A percentile compares a stretch with the other conserved stretches of the same genome.
Conservation (phyloP, 2,329 filamentous ascomycete genomes). For the Paramyrothecium sp. region DNA sequence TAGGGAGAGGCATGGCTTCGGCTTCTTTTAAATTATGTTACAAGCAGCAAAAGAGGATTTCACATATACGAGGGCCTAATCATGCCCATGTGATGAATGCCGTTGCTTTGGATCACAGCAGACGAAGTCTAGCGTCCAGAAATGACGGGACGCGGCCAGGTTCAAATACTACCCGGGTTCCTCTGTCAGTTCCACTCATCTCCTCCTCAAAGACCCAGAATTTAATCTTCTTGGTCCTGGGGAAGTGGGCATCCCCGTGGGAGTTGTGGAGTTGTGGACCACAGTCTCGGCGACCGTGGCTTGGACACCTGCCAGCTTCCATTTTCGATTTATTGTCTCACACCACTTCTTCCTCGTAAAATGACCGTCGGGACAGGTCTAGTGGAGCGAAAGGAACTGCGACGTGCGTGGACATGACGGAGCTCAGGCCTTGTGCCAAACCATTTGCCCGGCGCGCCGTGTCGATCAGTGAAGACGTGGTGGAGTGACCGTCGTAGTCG, state of each 20-base stretch:
- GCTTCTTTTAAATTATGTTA: background rate
- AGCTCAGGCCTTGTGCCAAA: background rate
- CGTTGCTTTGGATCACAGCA: background rate
- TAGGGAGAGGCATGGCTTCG: background rate
- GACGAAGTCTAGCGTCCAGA: background rate
- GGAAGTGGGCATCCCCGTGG: background rate
- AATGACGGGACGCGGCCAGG: background rate
- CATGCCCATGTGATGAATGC: too few relatives aligned
- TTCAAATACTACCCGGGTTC: background rate
- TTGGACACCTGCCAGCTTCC: too few relatives aligned
- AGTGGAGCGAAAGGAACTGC: background rate
- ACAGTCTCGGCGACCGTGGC: too few relatives aligned
- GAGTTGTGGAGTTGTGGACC: background rate
- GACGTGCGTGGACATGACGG: background rate
- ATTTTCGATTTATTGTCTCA: background rate
- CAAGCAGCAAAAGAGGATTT: background rate
- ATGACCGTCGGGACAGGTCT: background rate
- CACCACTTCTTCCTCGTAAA: background rate
- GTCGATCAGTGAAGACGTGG: background rate
- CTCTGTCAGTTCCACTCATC: too few relatives aligned
- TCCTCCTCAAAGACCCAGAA: too few relatives aligned
- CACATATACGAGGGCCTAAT: too few relatives aligned
- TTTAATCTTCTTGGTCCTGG: background rate
- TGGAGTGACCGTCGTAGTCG: background rate
- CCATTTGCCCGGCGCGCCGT: background rate